A percentile compares a stretch with the other conserved stretches of the same genome.
phyloP scores from a whole-genome alignment of 345 rosid species.

The Pugionium dolabratum region DNA sequence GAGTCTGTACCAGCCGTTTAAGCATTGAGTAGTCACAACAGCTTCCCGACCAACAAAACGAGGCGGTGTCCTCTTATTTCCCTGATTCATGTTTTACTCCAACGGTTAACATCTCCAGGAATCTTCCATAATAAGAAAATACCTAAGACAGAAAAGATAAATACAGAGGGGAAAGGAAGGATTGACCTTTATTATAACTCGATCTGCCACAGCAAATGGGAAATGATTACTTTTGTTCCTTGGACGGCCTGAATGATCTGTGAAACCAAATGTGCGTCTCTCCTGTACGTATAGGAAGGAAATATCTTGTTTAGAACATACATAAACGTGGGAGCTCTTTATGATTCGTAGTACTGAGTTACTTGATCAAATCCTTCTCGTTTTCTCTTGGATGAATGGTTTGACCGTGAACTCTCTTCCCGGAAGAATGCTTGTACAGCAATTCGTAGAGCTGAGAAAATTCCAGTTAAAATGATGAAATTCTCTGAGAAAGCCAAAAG shows the following conservation, averaged over 20 bases:
- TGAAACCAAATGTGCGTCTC: slow-evolving; percentile 59
- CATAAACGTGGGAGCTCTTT: slow-evolving; percentile 3
- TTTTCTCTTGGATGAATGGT: slow-evolving; percentile 69
- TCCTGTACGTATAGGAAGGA: slow-evolving; percentile 50
- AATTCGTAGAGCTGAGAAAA: slow-evolving; percentile 62
- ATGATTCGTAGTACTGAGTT: slow-evolving; percentile 20
- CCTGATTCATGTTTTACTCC: slow-evolving; percentile 55
- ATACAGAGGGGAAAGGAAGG: background rate
- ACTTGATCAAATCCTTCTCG: slow-evolving; percentile 90
- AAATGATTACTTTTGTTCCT: slow-evolving; percentile 81
- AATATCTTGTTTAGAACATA: slow-evolving; percentile 20
- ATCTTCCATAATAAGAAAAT: background rate
- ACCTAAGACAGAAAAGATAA: too few species aligned
- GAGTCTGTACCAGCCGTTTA: slow-evolving; percentile 81
- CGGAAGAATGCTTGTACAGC: slow-evolving; percentile 84
- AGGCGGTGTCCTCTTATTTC: slow-evolving; percentile 93
- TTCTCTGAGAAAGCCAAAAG: slow-evolving; percentile 3
- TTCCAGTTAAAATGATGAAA: slow-evolving; percentile 18
- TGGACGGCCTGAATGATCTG: slow-evolving; percentile 46
- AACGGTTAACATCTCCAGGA: slow-evolving; percentile 23
- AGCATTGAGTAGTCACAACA: slow-evolving; percentile 91
- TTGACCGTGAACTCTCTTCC: slow-evolving; percentile 64
- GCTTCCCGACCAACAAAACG: slow-evolving; percentile 98
- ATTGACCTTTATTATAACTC: slow-evolving; percentile 83
- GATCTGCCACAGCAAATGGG: slow-evolving; percentile 84